Evolutionary conservation across 208 protist genomes (phyloP).

Genomic region (Spironucleus salmonicida): DNA sequence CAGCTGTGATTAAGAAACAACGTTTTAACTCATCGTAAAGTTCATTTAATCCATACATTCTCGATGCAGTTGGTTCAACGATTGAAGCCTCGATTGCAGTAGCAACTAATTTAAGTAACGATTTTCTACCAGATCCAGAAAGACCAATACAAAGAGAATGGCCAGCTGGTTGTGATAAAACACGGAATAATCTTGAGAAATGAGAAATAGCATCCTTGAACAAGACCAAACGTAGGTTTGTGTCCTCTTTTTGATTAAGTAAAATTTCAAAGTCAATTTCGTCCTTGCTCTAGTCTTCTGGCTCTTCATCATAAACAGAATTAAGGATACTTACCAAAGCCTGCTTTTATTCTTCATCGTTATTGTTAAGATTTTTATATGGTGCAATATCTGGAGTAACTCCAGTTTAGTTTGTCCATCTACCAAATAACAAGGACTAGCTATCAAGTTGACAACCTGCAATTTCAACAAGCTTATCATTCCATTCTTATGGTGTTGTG

Average conservation of each 20-base stretch:
- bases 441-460: background rate
- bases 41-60: constrained; percentile 71
- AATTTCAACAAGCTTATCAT: background rate
- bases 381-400: too few species aligned
- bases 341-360: constrained; percentile 46
- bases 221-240: constrained; percentile 78
- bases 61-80: constrained; percentile 68
- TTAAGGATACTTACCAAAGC: constrained; percentile 74
- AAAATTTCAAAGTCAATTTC: background rate
- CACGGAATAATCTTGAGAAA: constrained; percentile 71
- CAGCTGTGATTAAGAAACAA: constrained; percentile 30
- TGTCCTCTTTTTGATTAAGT: background rate
- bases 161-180: constrained; percentile 75
- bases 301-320: constrained; percentile 72
- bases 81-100: constrained; percentile 73
- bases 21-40: constrained; percentile 74
- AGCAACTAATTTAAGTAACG: constrained; percentile 56
- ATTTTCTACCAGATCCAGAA: constrained; percentile 75
- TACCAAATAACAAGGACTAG: background rate
- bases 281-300: background rate
- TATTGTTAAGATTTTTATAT: background rate
- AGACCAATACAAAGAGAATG: constrained; percentile 81
- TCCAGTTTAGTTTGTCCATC: background rate
- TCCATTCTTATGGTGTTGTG: background rate
- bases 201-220: constrained; percentile 89